Conservation (phyloP, 768 basidiomycete genomes). For the Plicaturopsis crispa region DNA sequence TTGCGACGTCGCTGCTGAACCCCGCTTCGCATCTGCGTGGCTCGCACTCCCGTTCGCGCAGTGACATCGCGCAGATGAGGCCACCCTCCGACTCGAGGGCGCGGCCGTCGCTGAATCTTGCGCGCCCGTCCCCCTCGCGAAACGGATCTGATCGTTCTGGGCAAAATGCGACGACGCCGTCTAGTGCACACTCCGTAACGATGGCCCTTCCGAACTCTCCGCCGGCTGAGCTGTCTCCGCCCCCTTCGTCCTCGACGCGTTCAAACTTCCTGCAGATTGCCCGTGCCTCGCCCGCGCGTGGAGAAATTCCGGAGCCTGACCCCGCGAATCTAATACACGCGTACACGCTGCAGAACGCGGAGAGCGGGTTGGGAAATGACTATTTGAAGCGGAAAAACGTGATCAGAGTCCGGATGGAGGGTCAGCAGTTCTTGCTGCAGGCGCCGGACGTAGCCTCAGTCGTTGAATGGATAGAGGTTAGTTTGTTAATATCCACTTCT, state of each 20-base stretch:
- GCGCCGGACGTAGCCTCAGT: slow-evolving; percentile 77
- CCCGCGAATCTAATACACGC: slow-evolving; percentile 48
- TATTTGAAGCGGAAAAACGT: slow-evolving; percentile 93
- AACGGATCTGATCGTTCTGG: too few species aligned
- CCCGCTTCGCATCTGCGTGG: not conserved
- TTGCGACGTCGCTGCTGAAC: slow-evolving; percentile 8
- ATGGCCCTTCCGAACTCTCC: not conserved
- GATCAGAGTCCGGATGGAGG: slow-evolving; percentile 84
- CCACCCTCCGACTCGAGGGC: not conserved
- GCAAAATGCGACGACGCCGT: not conserved
- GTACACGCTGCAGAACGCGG: slow-evolving; percentile 85
- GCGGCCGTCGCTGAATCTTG: not conserved
- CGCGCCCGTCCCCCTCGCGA: too few species aligned
- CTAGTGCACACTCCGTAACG: not conserved
- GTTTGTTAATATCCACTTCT: slow-evolving; percentile 11
- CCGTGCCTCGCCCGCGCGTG: slow-evolving; percentile 7
- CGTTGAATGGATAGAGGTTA: slow-evolving; percentile 93
- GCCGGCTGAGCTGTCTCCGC: not conserved
- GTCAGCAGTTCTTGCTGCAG: slow-evolving; percentile 95
- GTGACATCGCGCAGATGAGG: too few species aligned
- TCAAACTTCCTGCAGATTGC: not conserved
- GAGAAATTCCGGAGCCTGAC: slow-evolving; percentile 32
- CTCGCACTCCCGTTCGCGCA: not conserved
- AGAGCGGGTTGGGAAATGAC: slow-evolving; percentile 92
- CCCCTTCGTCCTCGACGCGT: not conserved